phyloP scores from a whole-genome alignment of 2,329 filamentous ascomycete genomes.

The Cytospora leucostoma region DNA sequence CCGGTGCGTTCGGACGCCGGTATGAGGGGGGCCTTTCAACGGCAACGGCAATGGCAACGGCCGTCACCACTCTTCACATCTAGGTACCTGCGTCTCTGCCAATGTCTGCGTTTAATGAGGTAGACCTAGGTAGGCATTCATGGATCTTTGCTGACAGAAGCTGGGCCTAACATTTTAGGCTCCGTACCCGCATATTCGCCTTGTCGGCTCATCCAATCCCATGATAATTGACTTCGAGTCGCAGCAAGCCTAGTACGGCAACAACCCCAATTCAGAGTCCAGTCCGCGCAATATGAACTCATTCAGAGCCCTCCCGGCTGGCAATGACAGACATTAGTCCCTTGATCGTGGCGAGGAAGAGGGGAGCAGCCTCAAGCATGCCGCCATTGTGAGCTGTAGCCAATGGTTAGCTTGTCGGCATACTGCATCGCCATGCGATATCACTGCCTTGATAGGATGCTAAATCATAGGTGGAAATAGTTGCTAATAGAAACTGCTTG shows the following conservation, averaged over 20 bases:
- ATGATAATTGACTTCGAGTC: neutral
- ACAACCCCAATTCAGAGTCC: neutral
- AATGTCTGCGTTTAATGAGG: no score
- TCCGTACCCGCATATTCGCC: neutral
- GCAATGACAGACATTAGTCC: neutral
- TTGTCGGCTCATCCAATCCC: neutral
- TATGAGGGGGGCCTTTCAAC: neutral
- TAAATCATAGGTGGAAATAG: neutral
- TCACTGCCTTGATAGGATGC: neutral
- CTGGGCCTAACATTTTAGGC: neutral
- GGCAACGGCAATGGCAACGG: no score
- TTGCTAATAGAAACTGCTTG: neutral
- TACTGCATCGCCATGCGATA: neutral
- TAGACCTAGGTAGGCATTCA: neutral
- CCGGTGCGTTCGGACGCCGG: neutral
- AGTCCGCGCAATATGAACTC: neutral
- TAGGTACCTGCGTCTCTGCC: neutral
- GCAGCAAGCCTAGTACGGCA: no score
- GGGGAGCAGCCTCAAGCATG: neutral
- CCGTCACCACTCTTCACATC: neutral
- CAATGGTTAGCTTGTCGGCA: neutral
- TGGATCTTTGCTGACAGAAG: neutral
- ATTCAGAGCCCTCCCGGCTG: no score
- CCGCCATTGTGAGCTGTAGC: neutral
- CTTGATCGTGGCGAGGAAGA: neutral